These are phyloP conservation scores for Candida michaelii DNA, from an alignment of 805 yeast species.

Conservation along the genomic window DNA sequence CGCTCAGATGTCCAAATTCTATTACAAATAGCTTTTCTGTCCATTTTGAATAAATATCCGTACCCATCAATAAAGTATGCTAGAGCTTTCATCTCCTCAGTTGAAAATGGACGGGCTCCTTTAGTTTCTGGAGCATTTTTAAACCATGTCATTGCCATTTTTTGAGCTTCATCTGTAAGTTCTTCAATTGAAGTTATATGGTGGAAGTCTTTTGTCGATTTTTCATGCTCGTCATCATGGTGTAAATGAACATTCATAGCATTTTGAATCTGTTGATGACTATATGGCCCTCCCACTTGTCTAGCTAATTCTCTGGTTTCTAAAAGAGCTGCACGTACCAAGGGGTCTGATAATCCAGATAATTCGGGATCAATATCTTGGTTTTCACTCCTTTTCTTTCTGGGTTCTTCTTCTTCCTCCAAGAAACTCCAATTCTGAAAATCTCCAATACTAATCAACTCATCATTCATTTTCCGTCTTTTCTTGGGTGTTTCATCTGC, in stretches of 20 bases:
- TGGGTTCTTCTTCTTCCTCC: slow-evolving; percentile 28
- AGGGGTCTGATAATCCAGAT: slow-evolving; percentile 45
- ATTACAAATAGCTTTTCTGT: slow-evolving; percentile 70
- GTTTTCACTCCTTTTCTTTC: slow-evolving; percentile 14
- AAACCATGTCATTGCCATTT: slow-evolving; percentile 37
- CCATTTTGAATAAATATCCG: slow-evolving; percentile 59
- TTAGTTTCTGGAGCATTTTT: slow-evolving; percentile 25
- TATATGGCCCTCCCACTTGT: slow-evolving; percentile 18
- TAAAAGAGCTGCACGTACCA: slow-evolving; percentile 68
- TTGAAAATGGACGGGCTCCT: slow-evolving; percentile 51
- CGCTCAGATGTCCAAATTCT: slow-evolving; percentile 87
- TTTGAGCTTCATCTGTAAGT: slow-evolving; percentile 36
- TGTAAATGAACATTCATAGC: slow-evolving; percentile 20
- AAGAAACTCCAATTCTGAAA: slow-evolving; percentile 56
- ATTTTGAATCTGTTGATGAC: slow-evolving; percentile 28
- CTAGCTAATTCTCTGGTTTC: slow-evolving; percentile 65
- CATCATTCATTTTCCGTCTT: slow-evolving; percentile 21
- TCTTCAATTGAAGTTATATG: slow-evolving; percentile 30
- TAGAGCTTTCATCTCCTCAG: slow-evolving; percentile 67
- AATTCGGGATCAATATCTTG: slow-evolving; percentile 40
- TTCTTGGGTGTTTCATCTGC: slow-evolving; percentile 21
- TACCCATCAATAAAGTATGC: slow-evolving; percentile 73
- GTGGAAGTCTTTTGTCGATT: slow-evolving; percentile 19
- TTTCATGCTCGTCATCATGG: slow-evolving; percentile 6
- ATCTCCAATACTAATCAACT: slow-evolving; percentile 48